phyloP scores from a whole-genome alignment of 306 rosid genomes.

The Ceratonia siliqua region DNA sequence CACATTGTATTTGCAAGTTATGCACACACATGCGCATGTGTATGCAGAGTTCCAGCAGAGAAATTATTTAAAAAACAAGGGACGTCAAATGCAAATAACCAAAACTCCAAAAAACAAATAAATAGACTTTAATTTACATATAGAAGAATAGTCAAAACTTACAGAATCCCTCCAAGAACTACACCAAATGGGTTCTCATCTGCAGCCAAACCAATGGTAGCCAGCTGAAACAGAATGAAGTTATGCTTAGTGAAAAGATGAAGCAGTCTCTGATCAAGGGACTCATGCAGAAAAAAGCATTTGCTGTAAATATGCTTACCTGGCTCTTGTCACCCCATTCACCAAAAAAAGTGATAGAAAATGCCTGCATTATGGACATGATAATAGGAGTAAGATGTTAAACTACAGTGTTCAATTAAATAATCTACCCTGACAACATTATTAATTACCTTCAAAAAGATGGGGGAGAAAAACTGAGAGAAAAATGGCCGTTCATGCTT shows the following conservation, averaged over 20 bases:
- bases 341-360: conserved; percentile 75
- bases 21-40: neutral
- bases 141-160: conserved; percentile 30
- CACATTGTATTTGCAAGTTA: neutral
- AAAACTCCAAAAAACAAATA: neutral
- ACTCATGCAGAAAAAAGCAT: neutral
- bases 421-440: neutral
- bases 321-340: conserved; percentile 88
- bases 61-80: neutral
- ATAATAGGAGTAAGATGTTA: conserved; percentile 3
- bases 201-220: conserved; percentile 82
- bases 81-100: neutral
- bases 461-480: conserved; percentile 61
- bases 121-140: neutral
- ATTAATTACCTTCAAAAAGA: conserved; percentile 57
- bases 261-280: neutral
- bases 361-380: conserved; percentile 49
- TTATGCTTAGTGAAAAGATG: conserved; percentile 13
- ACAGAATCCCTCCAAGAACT: conserved; percentile 75
- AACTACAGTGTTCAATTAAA: neutral
- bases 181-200: conserved; percentile 77
- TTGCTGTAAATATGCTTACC: conserved; percentile 37
- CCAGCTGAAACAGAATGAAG: conserved; percentile 51
- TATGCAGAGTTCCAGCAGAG: neutral
- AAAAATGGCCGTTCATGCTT: conserved; percentile 54